phyloP scores from a whole-genome alignment of 768 basidiomycete species.

The Sporobolomyces phaffii region DNA sequence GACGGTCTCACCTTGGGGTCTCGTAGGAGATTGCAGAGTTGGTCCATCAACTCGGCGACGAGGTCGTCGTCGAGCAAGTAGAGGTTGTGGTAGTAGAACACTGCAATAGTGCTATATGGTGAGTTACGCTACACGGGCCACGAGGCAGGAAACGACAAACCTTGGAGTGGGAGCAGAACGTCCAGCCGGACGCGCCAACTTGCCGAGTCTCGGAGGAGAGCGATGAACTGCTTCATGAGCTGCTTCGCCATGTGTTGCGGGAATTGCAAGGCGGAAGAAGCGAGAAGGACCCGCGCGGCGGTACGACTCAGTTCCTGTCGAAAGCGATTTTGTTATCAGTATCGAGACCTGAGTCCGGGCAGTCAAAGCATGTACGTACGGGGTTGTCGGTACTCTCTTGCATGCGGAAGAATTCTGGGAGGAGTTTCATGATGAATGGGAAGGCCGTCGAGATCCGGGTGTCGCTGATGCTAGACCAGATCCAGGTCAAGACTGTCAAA shows the following conservation, averaged over 20 bases:
- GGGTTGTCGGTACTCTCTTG: constrained; percentile 48
- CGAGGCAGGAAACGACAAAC: constrained; percentile 15
- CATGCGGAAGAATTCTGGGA: constrained; percentile 46
- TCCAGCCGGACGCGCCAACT: constrained; percentile 84
- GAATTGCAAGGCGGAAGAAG: constrained; percentile 79
- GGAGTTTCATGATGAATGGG: constrained; percentile 41
- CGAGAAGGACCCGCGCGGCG: constrained; percentile 65
- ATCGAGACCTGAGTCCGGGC: constrained; percentile 39
- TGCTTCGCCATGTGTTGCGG: constrained; percentile 63
- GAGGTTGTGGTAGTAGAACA: constrained; percentile 64
- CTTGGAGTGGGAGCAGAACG: constrained; percentile 65
- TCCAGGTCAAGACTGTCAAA: constrained; percentile 39
- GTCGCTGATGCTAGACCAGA: constrained; percentile 39
- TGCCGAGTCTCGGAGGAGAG: constrained; percentile 66
- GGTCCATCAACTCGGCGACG: constrained; percentile 74
- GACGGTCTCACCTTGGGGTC: constrained; percentile 49
- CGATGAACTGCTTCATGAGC: constrained; percentile 66
- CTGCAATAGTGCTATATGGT: constrained; percentile 33
- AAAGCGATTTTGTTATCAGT: neutral
- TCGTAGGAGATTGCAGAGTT: constrained; percentile 67
- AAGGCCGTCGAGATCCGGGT: constrained; percentile 35
- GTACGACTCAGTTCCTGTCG: constrained; percentile 58
- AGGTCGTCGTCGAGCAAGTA: constrained; percentile 70
- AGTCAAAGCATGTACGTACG: neutral
- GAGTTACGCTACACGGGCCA: too few species aligned